Evolutionary conservation across 352 stramenopile genomes (phyloP).

Genomic region (Phytopythium oedochilum): DNA sequence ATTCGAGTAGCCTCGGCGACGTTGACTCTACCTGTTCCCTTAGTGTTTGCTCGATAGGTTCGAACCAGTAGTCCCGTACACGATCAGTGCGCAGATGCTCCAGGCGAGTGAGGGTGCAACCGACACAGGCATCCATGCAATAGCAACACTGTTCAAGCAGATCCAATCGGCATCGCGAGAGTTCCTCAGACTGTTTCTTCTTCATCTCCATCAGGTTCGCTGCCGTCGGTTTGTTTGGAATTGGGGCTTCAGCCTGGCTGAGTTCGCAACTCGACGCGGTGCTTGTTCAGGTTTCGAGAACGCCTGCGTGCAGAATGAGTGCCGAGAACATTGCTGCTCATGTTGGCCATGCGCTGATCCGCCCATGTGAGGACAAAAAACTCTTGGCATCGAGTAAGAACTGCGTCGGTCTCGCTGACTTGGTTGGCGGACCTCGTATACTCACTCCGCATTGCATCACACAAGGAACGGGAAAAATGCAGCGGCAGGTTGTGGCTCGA

Average conservation of each 20-base stretch:
- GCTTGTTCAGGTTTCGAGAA: constrained; percentile 27
- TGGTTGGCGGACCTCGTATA: too few relatives aligned
- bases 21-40: background rate
- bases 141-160: constrained; percentile 29
- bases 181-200: constrained; percentile 43
- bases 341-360: constrained; percentile 36
- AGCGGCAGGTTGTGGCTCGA: constrained; percentile 30
- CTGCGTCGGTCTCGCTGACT: too few relatives aligned
- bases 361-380: constrained; percentile 23
- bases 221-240: background rate
- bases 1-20: background rate
- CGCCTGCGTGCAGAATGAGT: constrained; percentile 32
- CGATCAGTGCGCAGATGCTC: constrained; percentile 28
- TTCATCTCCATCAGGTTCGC: constrained; percentile 42
- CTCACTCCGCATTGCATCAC: background rate
- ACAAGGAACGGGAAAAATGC: constrained; percentile 14
- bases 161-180: constrained; percentile 29
- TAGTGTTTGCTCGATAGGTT: constrained; percentile 24
- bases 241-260: background rate
- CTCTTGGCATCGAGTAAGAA: constrained; percentile 27
- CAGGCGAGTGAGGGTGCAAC: constrained; percentile 10
- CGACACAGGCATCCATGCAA: constrained; percentile 6
- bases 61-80: constrained; percentile 34
- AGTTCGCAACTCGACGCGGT: background rate
- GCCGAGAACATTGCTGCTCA: constrained; percentile 32